Conservation (phyloP, 148 eudicot genomes). For the Rhododendron molle region DNA sequence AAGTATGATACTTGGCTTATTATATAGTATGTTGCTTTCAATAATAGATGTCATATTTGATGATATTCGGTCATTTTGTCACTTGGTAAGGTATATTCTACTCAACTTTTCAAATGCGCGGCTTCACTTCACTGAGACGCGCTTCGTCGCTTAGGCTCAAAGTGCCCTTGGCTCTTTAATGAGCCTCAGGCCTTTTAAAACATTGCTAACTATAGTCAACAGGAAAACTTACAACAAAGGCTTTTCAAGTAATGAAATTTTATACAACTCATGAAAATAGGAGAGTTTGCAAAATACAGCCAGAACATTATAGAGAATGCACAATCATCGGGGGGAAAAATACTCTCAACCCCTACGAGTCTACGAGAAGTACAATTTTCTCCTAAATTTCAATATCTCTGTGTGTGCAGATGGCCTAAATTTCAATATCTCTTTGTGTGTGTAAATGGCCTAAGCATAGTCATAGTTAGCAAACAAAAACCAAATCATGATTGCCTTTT, state of each 20-base stretch:
- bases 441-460: neutral
- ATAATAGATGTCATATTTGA: too few relatives aligned
- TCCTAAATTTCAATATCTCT: neutral
- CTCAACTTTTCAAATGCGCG: neutral
- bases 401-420: neutral
- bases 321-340: neutral
- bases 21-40: too few relatives aligned
- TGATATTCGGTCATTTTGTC: neutral
- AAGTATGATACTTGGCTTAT: neutral
- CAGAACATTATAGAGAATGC: neutral
- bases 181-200: neutral
- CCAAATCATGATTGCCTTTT: neutral
- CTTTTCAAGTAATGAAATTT: neutral
- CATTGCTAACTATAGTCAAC: neutral
- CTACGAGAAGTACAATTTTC: neutral
- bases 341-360: neutral
- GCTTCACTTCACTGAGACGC: neutral
- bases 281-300: too few relatives aligned
- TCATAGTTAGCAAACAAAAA: neutral
- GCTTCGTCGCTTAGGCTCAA: neutral
- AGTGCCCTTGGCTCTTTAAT: neutral
- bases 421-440: neutral
- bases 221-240: neutral
- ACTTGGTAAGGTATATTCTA: neutral
- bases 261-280: too few relatives aligned